A percentile compares a stretch with the other conserved stretches of the same genome.
Conservation (phyloP, 2,329 filamentous ascomycete genomes). For the Calonectria ilicicola region DNA sequence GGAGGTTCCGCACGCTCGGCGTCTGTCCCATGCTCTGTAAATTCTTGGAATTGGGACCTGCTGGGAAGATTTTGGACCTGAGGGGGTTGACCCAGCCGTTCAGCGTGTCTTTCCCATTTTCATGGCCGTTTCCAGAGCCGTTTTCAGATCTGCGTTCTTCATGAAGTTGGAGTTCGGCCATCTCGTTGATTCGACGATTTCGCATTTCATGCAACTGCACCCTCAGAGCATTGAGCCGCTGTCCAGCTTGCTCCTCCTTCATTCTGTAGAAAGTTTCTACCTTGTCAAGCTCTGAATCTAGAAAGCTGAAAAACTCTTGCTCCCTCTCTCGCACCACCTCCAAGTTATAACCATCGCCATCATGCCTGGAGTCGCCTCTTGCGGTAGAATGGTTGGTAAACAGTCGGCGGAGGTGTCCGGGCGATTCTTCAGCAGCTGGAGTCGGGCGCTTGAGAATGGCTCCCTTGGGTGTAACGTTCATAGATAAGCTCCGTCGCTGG, state of each 20-base stretch:
- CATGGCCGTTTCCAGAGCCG: slow-evolving; percentile 22
- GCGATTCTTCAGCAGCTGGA: slow-evolving; percentile 32
- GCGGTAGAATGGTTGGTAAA: slow-evolving; percentile 47
- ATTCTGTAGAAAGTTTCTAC: slow-evolving; percentile 89
- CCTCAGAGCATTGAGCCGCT: slow-evolving; percentile 76
- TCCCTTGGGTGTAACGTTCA: slow-evolving; percentile 32
- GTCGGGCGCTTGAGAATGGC: not conserved
- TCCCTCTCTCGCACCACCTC: slow-evolving; percentile 79
- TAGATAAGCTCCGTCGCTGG: slow-evolving; percentile 53
- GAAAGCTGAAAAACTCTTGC: slow-evolving; percentile 87
- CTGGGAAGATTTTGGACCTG: slow-evolving; percentile 64
- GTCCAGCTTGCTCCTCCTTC: slow-evolving; percentile 87
- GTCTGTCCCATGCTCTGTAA: slow-evolving; percentile 65
- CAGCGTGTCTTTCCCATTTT: slow-evolving; percentile 43
- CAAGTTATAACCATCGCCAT: slow-evolving; percentile 58
- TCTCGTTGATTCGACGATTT: slow-evolving; percentile 81
- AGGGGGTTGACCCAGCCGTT: slow-evolving; percentile 65
- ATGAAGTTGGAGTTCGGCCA: slow-evolving; percentile 58
- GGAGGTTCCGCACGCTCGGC: slow-evolving; percentile 42
- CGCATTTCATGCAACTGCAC: slow-evolving; percentile 95
- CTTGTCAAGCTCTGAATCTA: slow-evolving; percentile 89
- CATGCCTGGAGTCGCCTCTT: slow-evolving; percentile 47
- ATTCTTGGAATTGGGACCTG: slow-evolving; percentile 71
- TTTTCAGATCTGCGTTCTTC: slow-evolving; percentile 39
- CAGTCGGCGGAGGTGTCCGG: slow-evolving; percentile 50